Conservation (phyloP, 352 stramenopile species). For the Phytopythium helicoides region DNA sequence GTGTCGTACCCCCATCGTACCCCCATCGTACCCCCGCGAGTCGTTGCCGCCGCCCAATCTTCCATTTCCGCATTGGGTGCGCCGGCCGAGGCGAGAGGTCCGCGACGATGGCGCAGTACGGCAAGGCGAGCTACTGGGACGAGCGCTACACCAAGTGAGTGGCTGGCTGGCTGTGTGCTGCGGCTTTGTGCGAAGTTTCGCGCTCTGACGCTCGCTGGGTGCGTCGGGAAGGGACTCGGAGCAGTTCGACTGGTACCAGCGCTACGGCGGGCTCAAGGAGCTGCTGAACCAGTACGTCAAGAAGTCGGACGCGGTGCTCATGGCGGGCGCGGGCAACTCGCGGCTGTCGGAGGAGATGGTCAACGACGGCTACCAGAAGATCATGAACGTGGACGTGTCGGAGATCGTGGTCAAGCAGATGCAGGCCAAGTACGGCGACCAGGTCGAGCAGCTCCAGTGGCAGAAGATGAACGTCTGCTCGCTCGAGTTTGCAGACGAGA, state of each 20-base stretch:
- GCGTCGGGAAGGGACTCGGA: constrained; percentile 76
- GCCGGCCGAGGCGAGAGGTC: constrained; percentile 1
- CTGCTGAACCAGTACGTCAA: constrained; percentile 91
- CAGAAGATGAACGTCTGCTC: constrained; percentile 95
- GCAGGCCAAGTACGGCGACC: constrained; percentile 91
- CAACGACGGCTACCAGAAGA: constrained; percentile 93
- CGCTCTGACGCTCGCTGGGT: background rate
- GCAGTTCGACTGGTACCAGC: constrained; percentile 95
- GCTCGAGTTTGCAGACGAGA: constrained; percentile 94
- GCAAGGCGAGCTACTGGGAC: constrained; percentile 94
- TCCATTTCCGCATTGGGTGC: constrained; percentile 5
- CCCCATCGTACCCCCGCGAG: no score
- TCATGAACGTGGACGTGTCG: constrained; percentile 96
- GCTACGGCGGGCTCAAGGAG: constrained; percentile 90
- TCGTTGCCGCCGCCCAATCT: no score
- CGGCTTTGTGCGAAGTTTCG: background rate
- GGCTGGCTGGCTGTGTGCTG: background rate
- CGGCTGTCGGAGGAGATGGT: constrained; percentile 95
- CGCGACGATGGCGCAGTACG: constrained; percentile 94
- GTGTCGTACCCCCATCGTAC: no score
- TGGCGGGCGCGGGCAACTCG: constrained; percentile 93
- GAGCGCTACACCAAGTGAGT: constrained; percentile 93
- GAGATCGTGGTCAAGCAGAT: constrained; percentile 95
- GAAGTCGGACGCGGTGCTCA: constrained; percentile 93
- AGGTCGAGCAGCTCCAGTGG: constrained; percentile 88